Base-by-base conservation (phyloP, 2,329 filamentous ascomycete species). In the Cylindrodendrum hubeiense region DNA sequence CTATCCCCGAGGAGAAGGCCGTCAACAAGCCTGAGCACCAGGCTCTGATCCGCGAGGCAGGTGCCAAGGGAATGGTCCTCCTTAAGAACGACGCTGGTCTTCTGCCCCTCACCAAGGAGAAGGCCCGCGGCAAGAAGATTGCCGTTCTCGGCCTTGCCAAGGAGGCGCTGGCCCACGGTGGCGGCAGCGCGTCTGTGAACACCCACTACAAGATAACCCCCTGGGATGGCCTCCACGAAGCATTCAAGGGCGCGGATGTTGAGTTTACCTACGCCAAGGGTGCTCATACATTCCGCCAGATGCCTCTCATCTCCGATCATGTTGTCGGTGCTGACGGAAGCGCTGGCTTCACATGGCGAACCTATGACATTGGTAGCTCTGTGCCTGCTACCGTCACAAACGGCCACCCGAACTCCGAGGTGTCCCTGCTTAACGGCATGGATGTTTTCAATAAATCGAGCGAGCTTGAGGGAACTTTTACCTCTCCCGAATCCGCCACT, bases 1-100 rank as follows among this genome's bases (percentile, higher is more conserved):
- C 58, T 0, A 68, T 66, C 22, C 52, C 63, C 44, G 57, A 58
- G 5, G 70, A 72, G 41, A 53, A 69, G 30, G 67, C 66, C 15
- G 41, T 70, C 50, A 63, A 74, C 58, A 71, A 66, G 39, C 75
- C 74, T 15, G 75, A 79, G 52, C 65, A 71, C 34, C 60, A 50
- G 17, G 54, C 54, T 13, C 52, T 71, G 4, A 70, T 71, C 34
- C 61, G 69, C 15, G 63, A 69, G 26, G 67, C 65, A 15, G 66
- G 66, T 17, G 52, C 67, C 15, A 85, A 90, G 74, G 89, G 89
- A 1, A 74, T 91, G 34, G 89, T 88, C 0, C 78, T 91, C 7
- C 77, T 91, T 59, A 91, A 91, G 76, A 91, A 91, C 67, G 84
- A 89, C 60, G 82, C 83, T 2, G 78, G 77, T 4, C 75, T 89